Conservation (phyloP, 345 rosid species). For the Rhizophora mangle region DNA sequence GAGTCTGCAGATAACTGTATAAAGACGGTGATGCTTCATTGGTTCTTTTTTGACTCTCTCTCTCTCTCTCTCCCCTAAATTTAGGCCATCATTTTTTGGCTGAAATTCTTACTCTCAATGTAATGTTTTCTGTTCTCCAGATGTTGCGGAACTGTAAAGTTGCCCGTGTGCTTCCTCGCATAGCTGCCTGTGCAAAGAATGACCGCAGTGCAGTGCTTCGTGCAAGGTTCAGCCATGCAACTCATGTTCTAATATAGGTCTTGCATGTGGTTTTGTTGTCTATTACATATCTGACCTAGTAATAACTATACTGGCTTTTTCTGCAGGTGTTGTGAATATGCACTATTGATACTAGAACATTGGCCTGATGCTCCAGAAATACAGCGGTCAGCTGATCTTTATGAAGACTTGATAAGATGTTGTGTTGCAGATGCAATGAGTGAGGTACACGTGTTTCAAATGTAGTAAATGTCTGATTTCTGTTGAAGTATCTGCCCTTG, state of each 20-base stretch:
- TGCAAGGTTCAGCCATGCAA: slow-evolving; percentile 56
- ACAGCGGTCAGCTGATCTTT: slow-evolving; percentile 82
- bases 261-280: slow-evolving; percentile 15
- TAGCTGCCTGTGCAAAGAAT: slow-evolving; percentile 86
- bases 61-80: background rate
- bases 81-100: background rate
- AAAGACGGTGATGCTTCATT: slow-evolving; percentile 60
- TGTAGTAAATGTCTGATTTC: background rate
- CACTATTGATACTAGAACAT: slow-evolving; percentile 81
- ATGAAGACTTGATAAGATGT: slow-evolving; percentile 84
- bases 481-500: background rate
- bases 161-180: slow-evolving; percentile 88
- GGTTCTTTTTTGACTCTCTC: slow-evolving; percentile 5
- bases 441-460: slow-evolving; percentile 55
- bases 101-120: slow-evolving; percentile 12
- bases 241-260: slow-evolving; percentile 12
- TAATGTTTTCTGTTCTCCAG: slow-evolving; percentile 42
- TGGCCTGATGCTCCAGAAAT: slow-evolving; percentile 99
- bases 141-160: slow-evolving; percentile 96
- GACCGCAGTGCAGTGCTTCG: slow-evolving; percentile 88
- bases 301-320: background rate
- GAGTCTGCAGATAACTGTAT: slow-evolving; percentile 99
- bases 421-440: slow-evolving; percentile 99
- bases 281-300: slow-evolving; percentile 4
- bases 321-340: slow-evolving; percentile 95